Evolutionary conservation across 257 asterid genomes (phyloP), one percentile per base, ranked within the genome.

Genomic region (Leonotis leonurus): DNA sequence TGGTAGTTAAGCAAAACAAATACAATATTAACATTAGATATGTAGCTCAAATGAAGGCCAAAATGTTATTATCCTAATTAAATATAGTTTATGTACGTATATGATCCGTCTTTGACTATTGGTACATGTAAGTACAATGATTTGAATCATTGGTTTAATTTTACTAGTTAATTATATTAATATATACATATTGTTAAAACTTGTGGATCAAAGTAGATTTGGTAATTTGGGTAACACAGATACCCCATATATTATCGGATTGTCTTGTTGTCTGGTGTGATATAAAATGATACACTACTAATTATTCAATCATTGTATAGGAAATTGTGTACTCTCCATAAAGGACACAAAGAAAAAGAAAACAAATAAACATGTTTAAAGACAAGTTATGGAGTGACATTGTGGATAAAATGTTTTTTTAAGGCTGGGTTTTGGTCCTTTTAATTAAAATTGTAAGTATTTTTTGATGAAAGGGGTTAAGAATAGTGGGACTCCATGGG

Each of bases 331-430:
- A 20, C n/a, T 29, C 33, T 18, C 10, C 53, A 48, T 37, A 50
- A 64, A 49, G 48, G 39, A 50, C 52, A 54, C 61, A 61, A 21
- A n/a, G 11, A 11, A 3, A 20, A 3, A 20, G 14, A 20, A 11
- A 35, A 39, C 13, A 46, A 46, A 46, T 14, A 46, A 46, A 46
- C 29, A 9, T 46, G 27, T 46, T 18, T 48, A 5, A 44, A 17
- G 73, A 75, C 65, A 65, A 68, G 71, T 53, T 24, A 69, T 72
- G 70, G 73, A 10, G 53, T 6, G 14, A 24, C 29, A 43, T 40
- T 33, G 41, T 33, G 57, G 73, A 68, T 63, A 57, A 24, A 64
- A 60, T 55, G 65, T 33, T 65, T 48, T 30, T 14, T 16, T 3
- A 8, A n/a, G 16, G 16, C 9, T 54, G 2, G 4, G 2, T 54